Percentiles rank a stretch among this genome's conserved stretches.
Evolutionary conservation across 768 basidiomycete genomes (phyloP).

Genomic region (Boletellus sp.): DNA sequence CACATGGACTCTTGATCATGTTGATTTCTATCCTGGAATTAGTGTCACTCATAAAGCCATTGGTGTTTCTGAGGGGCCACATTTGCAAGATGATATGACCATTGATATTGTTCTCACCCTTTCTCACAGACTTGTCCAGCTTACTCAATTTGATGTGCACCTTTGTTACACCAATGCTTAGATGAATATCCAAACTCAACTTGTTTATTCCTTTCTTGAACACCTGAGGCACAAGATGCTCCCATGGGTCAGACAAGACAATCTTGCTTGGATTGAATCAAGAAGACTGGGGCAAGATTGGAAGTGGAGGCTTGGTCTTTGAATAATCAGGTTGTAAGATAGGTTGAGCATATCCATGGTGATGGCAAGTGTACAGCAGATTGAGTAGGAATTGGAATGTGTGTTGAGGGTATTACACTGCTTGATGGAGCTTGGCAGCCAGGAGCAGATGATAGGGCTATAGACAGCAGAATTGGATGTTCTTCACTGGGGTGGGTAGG

Average conservation of each 20-base stretch:
- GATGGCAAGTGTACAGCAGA: constrained; percentile 90
- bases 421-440: constrained; percentile 80
- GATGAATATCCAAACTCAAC: constrained; percentile 77
- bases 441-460: constrained; percentile 87
- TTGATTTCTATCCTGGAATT: constrained; percentile 82
- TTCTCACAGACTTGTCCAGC: constrained; percentile 75
- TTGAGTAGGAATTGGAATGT: constrained; percentile 89
- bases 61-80: constrained; percentile 57
- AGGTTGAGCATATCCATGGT: constrained; percentile 83
- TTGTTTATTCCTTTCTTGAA: constrained; percentile 61
- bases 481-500: constrained; percentile 80
- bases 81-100: constrained; percentile 78
- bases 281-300: constrained; percentile 67
- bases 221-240: constrained; percentile 76
- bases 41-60: constrained; percentile 53
- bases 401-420: constrained; percentile 92
- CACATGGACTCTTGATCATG: constrained; percentile 58
- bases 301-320: constrained; percentile 72
- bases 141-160: constrained; percentile 95
- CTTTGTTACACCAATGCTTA: constrained; percentile 89
- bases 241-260: constrained; percentile 92
- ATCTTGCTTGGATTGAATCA: constrained; percentile 82
- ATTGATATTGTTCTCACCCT: constrained; percentile 72
- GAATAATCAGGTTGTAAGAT: constrained; percentile 75
- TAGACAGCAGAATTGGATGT: constrained; percentile 58